These are phyloP conservation scores for Vitis hybrid DNA, from an alignment of 177 flowering plant species.

Conservation along the genomic window DNA sequence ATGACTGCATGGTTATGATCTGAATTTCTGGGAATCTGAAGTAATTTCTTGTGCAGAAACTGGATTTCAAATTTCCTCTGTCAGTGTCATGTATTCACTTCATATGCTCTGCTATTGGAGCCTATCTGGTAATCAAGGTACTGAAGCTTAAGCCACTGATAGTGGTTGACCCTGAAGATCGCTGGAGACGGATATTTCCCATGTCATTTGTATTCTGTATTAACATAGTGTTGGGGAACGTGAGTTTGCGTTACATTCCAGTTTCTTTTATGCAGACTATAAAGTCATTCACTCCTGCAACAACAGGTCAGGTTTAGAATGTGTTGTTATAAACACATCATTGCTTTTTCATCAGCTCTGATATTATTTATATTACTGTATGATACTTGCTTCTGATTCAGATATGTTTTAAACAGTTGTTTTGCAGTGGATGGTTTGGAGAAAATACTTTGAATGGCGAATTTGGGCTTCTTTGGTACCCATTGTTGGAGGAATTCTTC, in stretches of 20 bases:
- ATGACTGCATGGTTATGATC: not conserved
- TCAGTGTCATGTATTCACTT: slow-evolving; percentile 93
- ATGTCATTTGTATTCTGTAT: slow-evolving; percentile 98
- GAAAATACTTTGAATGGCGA: slow-evolving; percentile 84
- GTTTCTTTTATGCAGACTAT: slow-evolving; percentile 99
- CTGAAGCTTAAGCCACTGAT: slow-evolving; percentile 94
- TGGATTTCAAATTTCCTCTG: slow-evolving; percentile 94
- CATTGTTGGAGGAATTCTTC: slow-evolving; percentile 96
- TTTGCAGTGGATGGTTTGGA: slow-evolving; percentile 98
- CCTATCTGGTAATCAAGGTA: slow-evolving; percentile 79
- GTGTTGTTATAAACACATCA: not conserved
- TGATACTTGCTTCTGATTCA: slow-evolving; percentile 10
- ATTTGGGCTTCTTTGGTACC: slow-evolving; percentile 95
- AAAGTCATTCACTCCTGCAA: slow-evolving; percentile 98
- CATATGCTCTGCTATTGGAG: slow-evolving; percentile 95
- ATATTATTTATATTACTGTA: not conserved
- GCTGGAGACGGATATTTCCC: slow-evolving; percentile 97
- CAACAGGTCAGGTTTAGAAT: slow-evolving; percentile 72
- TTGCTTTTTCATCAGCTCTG: not conserved
- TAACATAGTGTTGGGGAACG: slow-evolving; percentile 95
- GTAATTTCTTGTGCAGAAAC: slow-evolving; percentile 52
- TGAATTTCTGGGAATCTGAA: not conserved
- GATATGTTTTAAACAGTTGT: slow-evolving; percentile 52
- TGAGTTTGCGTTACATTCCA: slow-evolving; percentile 94
- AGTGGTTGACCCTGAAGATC: slow-evolving; percentile 85